These are phyloP conservation scores for Cunninghamia lanceolata DNA, from an alignment of 75 land plant genomes.

Conservation along the genomic window DNA sequence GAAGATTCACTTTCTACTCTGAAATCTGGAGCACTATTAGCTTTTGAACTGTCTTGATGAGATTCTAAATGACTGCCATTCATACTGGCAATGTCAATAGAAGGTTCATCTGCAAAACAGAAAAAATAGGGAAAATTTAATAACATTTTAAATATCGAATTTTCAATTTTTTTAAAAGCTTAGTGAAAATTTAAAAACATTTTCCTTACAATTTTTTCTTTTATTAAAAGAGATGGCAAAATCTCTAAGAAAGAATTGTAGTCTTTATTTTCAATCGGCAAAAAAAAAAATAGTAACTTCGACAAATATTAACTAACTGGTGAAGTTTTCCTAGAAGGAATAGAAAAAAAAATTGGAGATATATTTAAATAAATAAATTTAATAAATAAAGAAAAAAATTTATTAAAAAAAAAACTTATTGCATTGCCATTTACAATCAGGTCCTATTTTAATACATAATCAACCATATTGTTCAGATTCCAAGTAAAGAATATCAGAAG, in stretches of 20 bases:
- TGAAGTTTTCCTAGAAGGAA: too few species aligned
- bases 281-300: too few species aligned
- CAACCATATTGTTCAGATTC: not conserved
- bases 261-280: too few species aligned
- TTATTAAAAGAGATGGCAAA: not conserved
- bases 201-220: not conserved
- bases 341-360: too few species aligned
- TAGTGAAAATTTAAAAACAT: not conserved
- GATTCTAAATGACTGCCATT: conserved; percentile 1
- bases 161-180: not conserved
- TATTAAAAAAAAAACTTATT: not conserved
- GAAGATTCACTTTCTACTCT: not conserved
- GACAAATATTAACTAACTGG: too few species aligned
- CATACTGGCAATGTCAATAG: not conserved
- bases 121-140: not conserved
- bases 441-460: not conserved
- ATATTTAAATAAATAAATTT: too few species aligned
- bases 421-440: not conserved
- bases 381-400: too few species aligned
- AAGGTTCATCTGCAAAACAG: conserved; percentile 6
- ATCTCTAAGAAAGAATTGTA: not conserved
- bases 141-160: not conserved
- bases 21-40: not conserved
- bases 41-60: not conserved
- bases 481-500: not conserved